These are phyloP conservation scores for Pezicula radicicola DNA, from an alignment of 2,329 filamentous ascomycete species.

Conservation along the genomic window DNA sequence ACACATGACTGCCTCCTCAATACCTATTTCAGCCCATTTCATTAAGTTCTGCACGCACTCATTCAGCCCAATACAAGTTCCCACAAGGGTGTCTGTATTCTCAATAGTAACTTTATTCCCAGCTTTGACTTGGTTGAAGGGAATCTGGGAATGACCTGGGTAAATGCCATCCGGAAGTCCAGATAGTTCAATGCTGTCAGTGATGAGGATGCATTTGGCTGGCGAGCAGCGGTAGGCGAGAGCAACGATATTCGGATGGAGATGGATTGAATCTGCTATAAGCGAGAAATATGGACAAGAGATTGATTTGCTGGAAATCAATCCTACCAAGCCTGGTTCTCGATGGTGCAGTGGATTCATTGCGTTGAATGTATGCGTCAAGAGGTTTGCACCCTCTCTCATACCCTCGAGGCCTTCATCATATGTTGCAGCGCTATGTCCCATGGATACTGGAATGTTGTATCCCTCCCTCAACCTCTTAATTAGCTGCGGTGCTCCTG, in stretches of 20 bases:
- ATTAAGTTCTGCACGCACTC: conserved; percentile 42
- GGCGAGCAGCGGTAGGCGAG: conserved; percentile 46
- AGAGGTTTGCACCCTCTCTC: conserved; percentile 43
- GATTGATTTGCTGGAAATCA: conserved; percentile 25
- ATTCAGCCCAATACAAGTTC: conserved; percentile 47
- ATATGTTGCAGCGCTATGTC: conserved; percentile 46
- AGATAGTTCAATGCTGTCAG: conserved; percentile 51
- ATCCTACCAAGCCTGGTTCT: conserved; percentile 42
- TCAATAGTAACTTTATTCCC: conserved; percentile 47
- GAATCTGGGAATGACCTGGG: conserved; percentile 49
- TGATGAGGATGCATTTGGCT: conserved; percentile 46
- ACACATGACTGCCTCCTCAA: conserved; percentile 23
- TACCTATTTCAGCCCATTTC: conserved; percentile 18
- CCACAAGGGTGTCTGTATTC: conserved; percentile 50
- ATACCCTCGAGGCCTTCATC: conserved; percentile 41
- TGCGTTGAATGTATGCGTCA: conserved; percentile 54
- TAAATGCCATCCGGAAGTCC: conserved; percentile 48
- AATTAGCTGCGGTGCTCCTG: conserved; percentile 38
- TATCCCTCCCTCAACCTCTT: conserved; percentile 31
- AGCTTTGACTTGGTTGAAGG: conserved; percentile 43
- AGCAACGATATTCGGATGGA: conserved; percentile 46
- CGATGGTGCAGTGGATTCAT: conserved; percentile 49
- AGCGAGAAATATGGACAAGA: conserved; percentile 43
- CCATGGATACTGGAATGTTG: conserved; percentile 24
- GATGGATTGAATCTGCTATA: conserved; percentile 51